Conservation (phyloP, 441 rosid species). For the Gossypium schwendimanii region DNA sequence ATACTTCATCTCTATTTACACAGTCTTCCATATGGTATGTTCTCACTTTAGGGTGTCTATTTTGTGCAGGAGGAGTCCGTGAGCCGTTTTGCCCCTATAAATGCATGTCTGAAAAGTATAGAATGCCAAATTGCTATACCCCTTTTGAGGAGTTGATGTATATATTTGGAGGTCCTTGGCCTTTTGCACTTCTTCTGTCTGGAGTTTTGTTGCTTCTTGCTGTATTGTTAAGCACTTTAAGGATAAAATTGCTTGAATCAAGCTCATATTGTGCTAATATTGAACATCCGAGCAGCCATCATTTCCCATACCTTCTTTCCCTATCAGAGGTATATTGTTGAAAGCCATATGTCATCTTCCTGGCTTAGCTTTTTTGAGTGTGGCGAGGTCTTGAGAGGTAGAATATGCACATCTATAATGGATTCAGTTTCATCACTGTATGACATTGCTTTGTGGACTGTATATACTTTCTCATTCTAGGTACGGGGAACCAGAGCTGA, state of each 20-base stretch:
- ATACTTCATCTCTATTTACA: conserved; percentile 11
- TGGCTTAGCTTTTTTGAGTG: background rate
- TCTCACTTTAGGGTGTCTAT: conserved; percentile 22
- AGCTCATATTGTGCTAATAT: conserved; percentile 48
- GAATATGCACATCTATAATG: conserved; percentile 7
- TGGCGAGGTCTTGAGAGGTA: too few relatives aligned
- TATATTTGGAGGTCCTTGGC: conserved; percentile 93
- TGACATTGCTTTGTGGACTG: conserved; percentile 13
- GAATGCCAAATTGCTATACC: conserved; percentile 92
- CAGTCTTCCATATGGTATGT: conserved; percentile 3
- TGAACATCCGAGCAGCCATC: conserved; percentile 55
- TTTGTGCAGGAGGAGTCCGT: conserved; percentile 72
- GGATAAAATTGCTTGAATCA: conserved; percentile 60
- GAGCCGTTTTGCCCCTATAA: conserved; percentile 67
- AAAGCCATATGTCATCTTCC: conserved; percentile 16
- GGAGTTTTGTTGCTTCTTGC: conserved; percentile 65
- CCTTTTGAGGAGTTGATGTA: conserved; percentile 89
- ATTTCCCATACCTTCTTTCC: conserved; percentile 81
- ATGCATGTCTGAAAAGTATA: conserved; percentile 84
- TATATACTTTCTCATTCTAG: conserved; percentile 32
- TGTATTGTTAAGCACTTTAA: conserved; percentile 56
- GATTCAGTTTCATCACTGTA: conserved; percentile 7
- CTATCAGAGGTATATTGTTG: conserved; percentile 64
- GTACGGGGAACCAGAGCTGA: conserved; percentile 87
- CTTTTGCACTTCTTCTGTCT: conserved; percentile 61